Conservation (phyloP, 441 rosid species). For the Isatis lusitanica region DNA sequence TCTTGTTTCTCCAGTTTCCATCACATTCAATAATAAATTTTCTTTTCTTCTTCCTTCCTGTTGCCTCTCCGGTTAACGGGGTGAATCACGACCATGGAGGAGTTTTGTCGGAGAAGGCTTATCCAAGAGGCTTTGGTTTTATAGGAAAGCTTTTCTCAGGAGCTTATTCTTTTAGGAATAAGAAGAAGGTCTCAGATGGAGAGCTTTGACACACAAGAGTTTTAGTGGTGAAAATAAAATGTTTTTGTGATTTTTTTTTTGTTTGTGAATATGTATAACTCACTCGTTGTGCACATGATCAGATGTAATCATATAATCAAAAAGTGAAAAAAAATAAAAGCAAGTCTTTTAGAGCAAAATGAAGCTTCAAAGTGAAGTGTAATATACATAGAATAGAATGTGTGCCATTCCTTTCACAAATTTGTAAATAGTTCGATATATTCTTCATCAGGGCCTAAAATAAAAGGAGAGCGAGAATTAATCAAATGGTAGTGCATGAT, state of each 20-base stretch:
- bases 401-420: no score
- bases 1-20: background rate
- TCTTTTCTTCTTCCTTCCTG: conserved; percentile 1
- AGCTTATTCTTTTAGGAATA: conserved; percentile 24
- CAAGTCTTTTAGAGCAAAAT: no score
- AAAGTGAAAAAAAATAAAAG: background rate
- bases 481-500: no score
- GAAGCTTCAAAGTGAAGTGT: background rate
- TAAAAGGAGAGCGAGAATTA: no score
- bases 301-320: no score
- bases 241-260: background rate
- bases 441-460: no score
- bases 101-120: conserved; percentile 41
- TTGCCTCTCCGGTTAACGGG: conserved; percentile 41
- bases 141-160: conserved; percentile 35
- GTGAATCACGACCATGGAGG: conserved; percentile 40
- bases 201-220: conserved; percentile 31
- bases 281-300: background rate
- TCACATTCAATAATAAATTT: background rate
- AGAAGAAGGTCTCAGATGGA: conserved; percentile 16
- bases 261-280: background rate
- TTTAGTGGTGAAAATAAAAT: background rate
- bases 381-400: no score
- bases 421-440: no score
- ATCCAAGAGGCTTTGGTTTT: conserved; percentile 44